These are phyloP conservation scores for Colletotrichum sp. DNA, from an alignment of 2,329 filamentous ascomycete genomes.

Conservation along the genomic window DNA sequence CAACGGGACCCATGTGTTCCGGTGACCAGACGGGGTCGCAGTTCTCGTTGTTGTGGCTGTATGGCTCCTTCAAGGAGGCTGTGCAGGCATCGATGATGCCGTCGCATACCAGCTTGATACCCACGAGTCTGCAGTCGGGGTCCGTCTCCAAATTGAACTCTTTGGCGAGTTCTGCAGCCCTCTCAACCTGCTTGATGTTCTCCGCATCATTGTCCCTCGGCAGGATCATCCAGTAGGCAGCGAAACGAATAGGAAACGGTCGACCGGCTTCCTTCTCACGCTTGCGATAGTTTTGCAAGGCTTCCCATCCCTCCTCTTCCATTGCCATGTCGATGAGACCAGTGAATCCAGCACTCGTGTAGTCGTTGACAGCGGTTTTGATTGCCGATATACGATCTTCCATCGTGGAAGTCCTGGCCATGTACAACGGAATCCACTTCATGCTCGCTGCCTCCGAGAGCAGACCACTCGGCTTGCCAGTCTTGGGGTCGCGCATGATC, in stretches of 20 bases:
- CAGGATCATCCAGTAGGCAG: conserved; percentile 60
- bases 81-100: conserved; percentile 64
- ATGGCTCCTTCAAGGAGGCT: conserved; percentile 58
- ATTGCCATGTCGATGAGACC: conserved; percentile 64
- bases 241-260: conserved; percentile 49
- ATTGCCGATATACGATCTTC: conserved; percentile 53
- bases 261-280: conserved; percentile 36
- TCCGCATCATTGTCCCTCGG: conserved; percentile 49
- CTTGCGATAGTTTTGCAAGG: conserved; percentile 39
- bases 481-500: conserved; percentile 49
- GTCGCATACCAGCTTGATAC: conserved; percentile 65
- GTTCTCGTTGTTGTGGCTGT: conserved; percentile 47
- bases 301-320: conserved; percentile 60
- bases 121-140: conserved; percentile 35
- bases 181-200: conserved; percentile 53
- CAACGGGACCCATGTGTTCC: conserved; percentile 56
- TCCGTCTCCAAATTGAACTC: conserved; percentile 47
- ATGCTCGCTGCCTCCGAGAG: conserved; percentile 54
- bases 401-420: conserved; percentile 51
- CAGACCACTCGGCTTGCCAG: conserved; percentile 53
- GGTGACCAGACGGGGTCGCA: conserved; percentile 60
- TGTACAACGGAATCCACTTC: conserved; percentile 51
- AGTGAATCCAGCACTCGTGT: conserved; percentile 56
- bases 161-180: conserved; percentile 51
- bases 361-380: conserved; percentile 50